Evolutionary conservation across 2,329 filamentous ascomycete species (phyloP).

Genomic region (Neonectria magnoliae): DNA sequence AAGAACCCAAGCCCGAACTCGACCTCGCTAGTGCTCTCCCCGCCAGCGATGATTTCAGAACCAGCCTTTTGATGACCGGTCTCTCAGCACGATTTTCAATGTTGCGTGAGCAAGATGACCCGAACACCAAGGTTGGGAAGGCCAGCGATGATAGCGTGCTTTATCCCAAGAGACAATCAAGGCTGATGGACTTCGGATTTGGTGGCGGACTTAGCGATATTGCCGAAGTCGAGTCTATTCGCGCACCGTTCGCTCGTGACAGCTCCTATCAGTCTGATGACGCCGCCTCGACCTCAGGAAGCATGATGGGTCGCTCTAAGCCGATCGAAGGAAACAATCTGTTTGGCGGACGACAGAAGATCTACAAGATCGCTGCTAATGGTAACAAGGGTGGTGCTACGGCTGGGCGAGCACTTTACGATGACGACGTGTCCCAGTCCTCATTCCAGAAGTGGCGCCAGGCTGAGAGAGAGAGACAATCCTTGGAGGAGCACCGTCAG

Average conservation of each 20-base stretch:
- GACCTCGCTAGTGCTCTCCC: constrained; percentile 81
- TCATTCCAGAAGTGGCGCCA: constrained; percentile 82
- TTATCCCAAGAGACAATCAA: constrained; percentile 82
- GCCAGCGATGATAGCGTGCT: constrained; percentile 95
- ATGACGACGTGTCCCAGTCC: constrained; percentile 85
- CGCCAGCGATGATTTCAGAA: constrained; percentile 88
- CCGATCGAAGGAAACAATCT: constrained; percentile 90
- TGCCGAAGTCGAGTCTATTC: constrained; percentile 87
- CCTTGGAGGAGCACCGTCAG: constrained; percentile 48
- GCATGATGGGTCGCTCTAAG: constrained; percentile 85
- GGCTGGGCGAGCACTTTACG: constrained; percentile 79
- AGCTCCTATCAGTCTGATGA: constrained; percentile 79
- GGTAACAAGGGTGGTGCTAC: constrained; percentile 61
- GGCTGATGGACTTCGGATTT: constrained; percentile 75
- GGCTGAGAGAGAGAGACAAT: constrained; percentile 64
- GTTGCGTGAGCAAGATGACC: constrained; percentile 94
- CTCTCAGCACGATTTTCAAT: constrained; percentile 96
- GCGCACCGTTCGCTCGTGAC: constrained; percentile 68
- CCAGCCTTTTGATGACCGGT: constrained; percentile 94
- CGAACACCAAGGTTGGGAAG: constrained; percentile 87
- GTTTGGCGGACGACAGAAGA: constrained; percentile 95
- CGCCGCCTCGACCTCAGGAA: constrained; percentile 69
- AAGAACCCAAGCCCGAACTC: constrained; percentile 71
- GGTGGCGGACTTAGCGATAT: constrained; percentile 78
- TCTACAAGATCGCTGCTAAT: constrained; percentile 81